Percentiles rank a stretch among this genome's conserved stretches.
Evolutionary conservation across 805 yeast species (phyloP).

Genomic region (Hanseniaspora valbyensis): DNA sequence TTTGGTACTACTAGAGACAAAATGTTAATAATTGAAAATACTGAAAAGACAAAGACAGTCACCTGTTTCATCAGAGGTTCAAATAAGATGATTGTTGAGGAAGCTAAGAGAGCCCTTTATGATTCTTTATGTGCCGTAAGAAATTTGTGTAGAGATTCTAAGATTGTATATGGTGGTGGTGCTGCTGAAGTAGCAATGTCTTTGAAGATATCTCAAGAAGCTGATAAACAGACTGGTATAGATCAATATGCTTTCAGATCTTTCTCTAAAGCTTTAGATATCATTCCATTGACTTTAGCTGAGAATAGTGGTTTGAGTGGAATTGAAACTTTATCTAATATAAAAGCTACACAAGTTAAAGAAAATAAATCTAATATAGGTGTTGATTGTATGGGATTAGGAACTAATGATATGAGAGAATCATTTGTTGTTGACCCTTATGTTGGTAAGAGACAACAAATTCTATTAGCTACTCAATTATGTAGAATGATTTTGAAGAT

Average conservation of each 20-base stretch:
- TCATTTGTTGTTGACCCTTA: conserved; percentile 92
- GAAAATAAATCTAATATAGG: conserved; percentile 66
- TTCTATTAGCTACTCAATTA: conserved; percentile 88
- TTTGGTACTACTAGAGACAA: conserved; percentile 95
- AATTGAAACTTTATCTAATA: conserved; percentile 72
- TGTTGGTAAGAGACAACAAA: conserved; percentile 94
- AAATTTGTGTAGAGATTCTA: conserved; percentile 78
- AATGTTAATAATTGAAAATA: conserved; percentile 87
- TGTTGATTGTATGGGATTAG: conserved; percentile 85
- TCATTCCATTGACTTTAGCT: conserved; percentile 87
- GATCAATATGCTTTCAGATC: conserved; percentile 98
- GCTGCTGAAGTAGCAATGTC: conserved; percentile 95
- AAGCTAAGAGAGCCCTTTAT: conserved; percentile 89
- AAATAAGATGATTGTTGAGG: conserved; percentile 95
- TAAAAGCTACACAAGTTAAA: conserved; percentile 75
- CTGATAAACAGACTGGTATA: conserved; percentile 86
- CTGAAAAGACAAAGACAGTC: conserved; percentile 55
- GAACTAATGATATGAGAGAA: conserved; percentile 86
- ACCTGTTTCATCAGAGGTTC: conserved; percentile 92
- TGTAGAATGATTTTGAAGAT: conserved; percentile 96
- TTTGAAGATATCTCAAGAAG: conserved; percentile 78
- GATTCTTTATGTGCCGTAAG: conserved; percentile 96
- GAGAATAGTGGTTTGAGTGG: conserved; percentile 95
- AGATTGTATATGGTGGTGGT: conserved; percentile 99
- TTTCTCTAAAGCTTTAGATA: conserved; percentile 81